phyloP scores from a whole-genome alignment of 73 alveolate genomes.

The Uronychia binucleata region DNA sequence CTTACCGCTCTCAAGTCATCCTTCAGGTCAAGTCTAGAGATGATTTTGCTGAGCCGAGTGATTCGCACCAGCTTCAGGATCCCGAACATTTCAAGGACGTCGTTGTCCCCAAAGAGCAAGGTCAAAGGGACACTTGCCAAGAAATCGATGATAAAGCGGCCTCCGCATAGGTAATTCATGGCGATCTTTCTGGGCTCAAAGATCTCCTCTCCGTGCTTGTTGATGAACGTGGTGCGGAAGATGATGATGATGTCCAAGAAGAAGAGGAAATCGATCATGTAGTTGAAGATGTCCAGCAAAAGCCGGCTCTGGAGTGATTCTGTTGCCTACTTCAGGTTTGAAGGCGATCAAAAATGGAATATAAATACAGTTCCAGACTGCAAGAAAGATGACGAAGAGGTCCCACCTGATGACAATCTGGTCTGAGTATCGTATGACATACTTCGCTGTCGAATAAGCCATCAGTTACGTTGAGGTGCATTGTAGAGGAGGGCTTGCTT shows the following conservation, averaged over 20 bases:
- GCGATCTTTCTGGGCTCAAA: slow-evolving; percentile 47
- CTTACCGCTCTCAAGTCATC: slow-evolving; percentile 47
- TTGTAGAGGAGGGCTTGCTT: background rate
- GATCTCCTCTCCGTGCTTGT: slow-evolving; percentile 55
- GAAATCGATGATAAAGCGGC: background rate
- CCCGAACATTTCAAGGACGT: slow-evolving; percentile 17
- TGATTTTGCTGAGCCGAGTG: slow-evolving; percentile 46
- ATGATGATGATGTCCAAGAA: slow-evolving; percentile 38
- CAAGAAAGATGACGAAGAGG: slow-evolving; percentile 24
- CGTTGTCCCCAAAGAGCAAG: background rate
- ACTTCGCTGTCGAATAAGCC: slow-evolving; percentile 18
- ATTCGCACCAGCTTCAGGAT: slow-evolving; percentile 58
- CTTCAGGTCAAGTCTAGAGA: slow-evolving; percentile 28
- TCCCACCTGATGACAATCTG: slow-evolving; percentile 44
- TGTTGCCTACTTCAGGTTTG: slow-evolving; percentile 8
- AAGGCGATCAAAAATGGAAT: slow-evolving; percentile 37
- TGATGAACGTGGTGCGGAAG: slow-evolving; percentile 43
- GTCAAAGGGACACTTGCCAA: background rate
- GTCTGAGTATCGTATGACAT: slow-evolving; percentile 19
- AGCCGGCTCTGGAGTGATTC: slow-evolving; percentile 16
- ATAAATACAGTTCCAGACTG: slow-evolving; percentile 19
- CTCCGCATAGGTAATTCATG: slow-evolving; percentile 30
- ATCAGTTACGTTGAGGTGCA: background rate
- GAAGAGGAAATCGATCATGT: slow-evolving; percentile 35
- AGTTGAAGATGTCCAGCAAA: slow-evolving; percentile 3